Base-by-base conservation (phyloP, 306 rosid species). In the Inga laurina region DNA sequence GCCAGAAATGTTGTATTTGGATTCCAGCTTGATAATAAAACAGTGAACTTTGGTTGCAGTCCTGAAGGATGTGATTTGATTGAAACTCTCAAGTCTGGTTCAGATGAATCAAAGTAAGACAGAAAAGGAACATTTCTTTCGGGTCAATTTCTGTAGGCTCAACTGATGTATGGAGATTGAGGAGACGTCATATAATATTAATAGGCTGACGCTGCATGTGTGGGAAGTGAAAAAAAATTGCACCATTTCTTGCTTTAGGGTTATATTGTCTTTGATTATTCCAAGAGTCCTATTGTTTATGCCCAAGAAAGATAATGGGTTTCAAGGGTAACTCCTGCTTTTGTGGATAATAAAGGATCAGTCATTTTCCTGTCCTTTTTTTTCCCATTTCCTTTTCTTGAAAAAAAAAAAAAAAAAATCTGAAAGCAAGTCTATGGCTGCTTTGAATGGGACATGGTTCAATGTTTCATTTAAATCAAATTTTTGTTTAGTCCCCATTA, bases 11-110 rank as follows among this genome's bases (percentile, higher is more conserved):
- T 71, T 3, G 44, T 51, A 73, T 27, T 39, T 61, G 77, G 72
- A 56, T 79, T 66, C 44, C 77, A 79, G 34, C 10, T 45, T 46
- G 32, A 73, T 44, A 61, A 72, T 56, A 79, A 43, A 51, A 30
- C 30, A 14, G 43, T 72, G 67, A 24, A 72, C 35, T 24, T 22
- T 12, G 19, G 18, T 21, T 11, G 4, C 18, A 78, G 8, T 64
- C 30, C 5, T 64, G 39, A 27, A 64, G 39, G 39, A 5, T 27
- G 69, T 64, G 69, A 30, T 27, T 64, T 30, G 69, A 13, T 30
- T 64, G 39, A 30, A 64, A 64, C 39, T 27, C 12, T 12, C 0
- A 3, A 64, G 5, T 64, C 69, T 64, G 7, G 41, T 27, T 64
- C 39, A 61, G 37, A 27, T 64, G 39, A 30, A 62, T 62, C 7